These are phyloP conservation scores for Coelastrella sp. DNA, from an alignment of 139 green algal species.

Conservation along the genomic window DNA sequence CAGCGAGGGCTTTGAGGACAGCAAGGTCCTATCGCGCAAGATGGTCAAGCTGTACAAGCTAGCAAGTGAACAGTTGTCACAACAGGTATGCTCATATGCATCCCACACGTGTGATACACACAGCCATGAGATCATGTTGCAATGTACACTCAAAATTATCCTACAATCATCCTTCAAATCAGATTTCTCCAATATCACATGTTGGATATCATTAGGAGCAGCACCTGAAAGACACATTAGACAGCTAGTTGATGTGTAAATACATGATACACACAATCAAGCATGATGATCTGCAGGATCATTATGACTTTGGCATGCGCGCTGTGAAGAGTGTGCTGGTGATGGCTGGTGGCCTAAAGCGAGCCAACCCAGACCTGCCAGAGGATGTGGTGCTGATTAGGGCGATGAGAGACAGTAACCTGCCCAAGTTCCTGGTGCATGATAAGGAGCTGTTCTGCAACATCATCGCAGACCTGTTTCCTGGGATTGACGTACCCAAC, in stretches of 20 bases:
- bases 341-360: constrained; percentile 86
- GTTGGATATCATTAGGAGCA: too few relatives aligned
- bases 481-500: constrained; percentile 72
- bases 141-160: too few relatives aligned
- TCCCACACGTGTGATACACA: too few relatives aligned
- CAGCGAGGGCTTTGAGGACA: constrained; percentile 86
- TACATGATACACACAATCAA: too few relatives aligned
- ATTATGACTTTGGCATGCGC: constrained; percentile 82
- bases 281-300: too few relatives aligned
- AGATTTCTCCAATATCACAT: too few relatives aligned
- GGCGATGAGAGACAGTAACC: constrained; percentile 88
- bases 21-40: constrained; percentile 82
- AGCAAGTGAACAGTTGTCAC: constrained; percentile 87
- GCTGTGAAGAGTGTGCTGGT: constrained; percentile 90
- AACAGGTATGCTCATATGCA: constrained; percentile 83
- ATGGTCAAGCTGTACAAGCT: constrained; percentile 96
- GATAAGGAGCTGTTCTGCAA: constrained; percentile 87
- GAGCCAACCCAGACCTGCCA: constrained; percentile 72
- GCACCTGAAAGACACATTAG: too few relatives aligned
- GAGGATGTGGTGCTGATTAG: constrained; percentile 78
- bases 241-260: too few relatives aligned
- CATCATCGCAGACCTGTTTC: constrained; percentile 92
- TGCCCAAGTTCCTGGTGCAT: constrained; percentile 89
- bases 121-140: too few relatives aligned
- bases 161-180: too few relatives aligned